Conservation (phyloP, 371 early-diverging fungal species). For the Syncephalastrum contaminatum region DNA sequence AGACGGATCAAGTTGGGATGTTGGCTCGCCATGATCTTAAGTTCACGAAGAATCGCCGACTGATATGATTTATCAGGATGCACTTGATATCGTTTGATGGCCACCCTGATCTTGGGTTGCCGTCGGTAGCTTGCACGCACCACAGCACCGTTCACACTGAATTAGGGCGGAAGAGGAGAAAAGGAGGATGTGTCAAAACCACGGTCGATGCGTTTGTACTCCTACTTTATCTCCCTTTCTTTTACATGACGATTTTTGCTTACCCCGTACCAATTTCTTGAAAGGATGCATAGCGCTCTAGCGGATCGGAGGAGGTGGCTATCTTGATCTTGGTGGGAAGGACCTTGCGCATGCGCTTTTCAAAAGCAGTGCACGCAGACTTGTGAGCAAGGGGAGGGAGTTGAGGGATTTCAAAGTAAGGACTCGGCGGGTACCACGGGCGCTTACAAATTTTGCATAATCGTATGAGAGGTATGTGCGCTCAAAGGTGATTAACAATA, state of each 20-base stretch:
- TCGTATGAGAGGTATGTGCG: no score
- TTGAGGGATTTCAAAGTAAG: conserved; percentile 35
- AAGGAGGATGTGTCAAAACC: not conserved
- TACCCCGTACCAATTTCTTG: conserved; percentile 56
- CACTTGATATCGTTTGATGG: conserved; percentile 46
- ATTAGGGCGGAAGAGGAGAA: not conserved
- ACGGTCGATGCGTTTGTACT: not conserved
- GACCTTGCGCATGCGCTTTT: conserved; percentile 35
- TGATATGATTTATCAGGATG: conserved; percentile 46
- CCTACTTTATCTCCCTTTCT: not conserved
- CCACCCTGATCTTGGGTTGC: conserved; percentile 32
- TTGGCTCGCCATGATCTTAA: conserved; percentile 44
- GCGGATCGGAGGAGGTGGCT: conserved; percentile 31
- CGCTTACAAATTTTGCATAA: conserved; percentile 18
- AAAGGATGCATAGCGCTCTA: conserved; percentile 35
- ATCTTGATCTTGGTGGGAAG: conserved; percentile 33
- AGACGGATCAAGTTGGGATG: conserved; percentile 40
- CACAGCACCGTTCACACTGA: conserved; percentile 51
- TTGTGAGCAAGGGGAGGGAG: conserved; percentile 28
- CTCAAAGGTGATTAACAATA: conserved; percentile 6
- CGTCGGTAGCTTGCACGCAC: conserved; percentile 35
- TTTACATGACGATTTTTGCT: conserved; percentile 1
- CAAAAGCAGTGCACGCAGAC: conserved; percentile 31
- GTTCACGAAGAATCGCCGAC: conserved; percentile 44
- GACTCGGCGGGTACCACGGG: conserved; percentile 50